A percentile compares a stretch with the other conserved stretches of the same genome.
phyloP scores from a whole-genome alignment of 2,329 filamentous ascomycete genomes.

The Aspergillus sp. region DNA sequence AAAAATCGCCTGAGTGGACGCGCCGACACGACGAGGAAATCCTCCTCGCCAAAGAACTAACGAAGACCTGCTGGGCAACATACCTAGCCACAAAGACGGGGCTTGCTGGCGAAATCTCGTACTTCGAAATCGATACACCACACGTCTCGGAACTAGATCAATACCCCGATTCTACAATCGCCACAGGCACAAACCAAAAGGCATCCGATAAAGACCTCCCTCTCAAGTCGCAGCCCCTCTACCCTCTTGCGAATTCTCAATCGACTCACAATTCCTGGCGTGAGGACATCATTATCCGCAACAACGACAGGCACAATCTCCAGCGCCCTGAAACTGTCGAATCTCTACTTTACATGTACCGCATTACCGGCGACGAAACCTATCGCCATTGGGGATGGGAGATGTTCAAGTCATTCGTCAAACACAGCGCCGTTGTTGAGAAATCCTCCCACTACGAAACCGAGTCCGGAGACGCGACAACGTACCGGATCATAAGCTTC shows the following conservation, averaged over 20 bases:
- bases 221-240: slow-evolving; percentile 36
- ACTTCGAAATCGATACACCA: slow-evolving; percentile 75
- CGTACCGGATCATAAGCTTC: slow-evolving; percentile 59
- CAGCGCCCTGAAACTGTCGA: slow-evolving; percentile 97
- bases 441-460: slow-evolving; percentile 36
- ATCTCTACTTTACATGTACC: slow-evolving; percentile 96
- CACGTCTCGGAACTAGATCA: slow-evolving; percentile 53
- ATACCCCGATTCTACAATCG: slow-evolving; percentile 31
- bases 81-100: slow-evolving; percentile 88
- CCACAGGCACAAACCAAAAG: slow-evolving; percentile 31
- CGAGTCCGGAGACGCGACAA: not conserved
- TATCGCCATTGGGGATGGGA: slow-evolving; percentile 98
- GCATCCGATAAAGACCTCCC: slow-evolving; percentile 29
- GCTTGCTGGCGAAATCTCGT: slow-evolving; percentile 90
- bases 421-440: slow-evolving; percentile 76
- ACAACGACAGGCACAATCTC: slow-evolving; percentile 85
- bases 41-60: slow-evolving; percentile 81
- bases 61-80: slow-evolving; percentile 97
- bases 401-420: slow-evolving; percentile 91
- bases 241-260: slow-evolving; percentile 19
- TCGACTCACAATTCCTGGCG: slow-evolving; percentile 57
- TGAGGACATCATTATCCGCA: slow-evolving; percentile 75
- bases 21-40: slow-evolving; percentile 83
- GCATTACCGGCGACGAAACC: slow-evolving; percentile 83
- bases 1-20: slow-evolving; percentile 70